Percentiles rank a stretch among this genome's conserved stretches.
Conservation (phyloP, 257 asterid species). For the Nicotiana paniculata region DNA sequence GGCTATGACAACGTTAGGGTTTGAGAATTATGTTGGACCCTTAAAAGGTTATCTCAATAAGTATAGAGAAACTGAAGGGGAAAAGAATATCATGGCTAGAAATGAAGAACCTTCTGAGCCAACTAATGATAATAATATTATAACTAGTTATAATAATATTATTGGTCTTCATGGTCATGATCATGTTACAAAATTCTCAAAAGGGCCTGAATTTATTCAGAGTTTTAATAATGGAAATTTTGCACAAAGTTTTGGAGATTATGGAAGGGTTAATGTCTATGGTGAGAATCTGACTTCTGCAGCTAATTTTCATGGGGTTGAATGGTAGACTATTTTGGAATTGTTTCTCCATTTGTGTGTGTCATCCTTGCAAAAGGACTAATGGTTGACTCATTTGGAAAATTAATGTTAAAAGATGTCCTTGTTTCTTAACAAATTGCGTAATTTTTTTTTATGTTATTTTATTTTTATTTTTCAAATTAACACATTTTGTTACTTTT, state of each 20-base stretch:
- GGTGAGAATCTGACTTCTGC: conserved; percentile 7
- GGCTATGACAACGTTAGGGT: conserved; percentile 63
- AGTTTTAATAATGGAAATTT: not conserved
- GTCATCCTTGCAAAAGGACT: too few relatives aligned
- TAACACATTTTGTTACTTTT: too few relatives aligned
- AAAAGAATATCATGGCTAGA: conserved; percentile 19
- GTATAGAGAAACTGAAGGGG: conserved; percentile 42
- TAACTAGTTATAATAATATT: not conserved
- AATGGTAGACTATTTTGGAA: conserved; percentile 15
- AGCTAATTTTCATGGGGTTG: conserved; percentile 23
- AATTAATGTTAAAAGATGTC: not conserved
- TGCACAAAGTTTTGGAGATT: not conserved
- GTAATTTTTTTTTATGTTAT: not conserved
- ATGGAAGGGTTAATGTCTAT: conserved; percentile 8
- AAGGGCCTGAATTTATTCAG: conserved; percentile 1
- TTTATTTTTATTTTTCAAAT: not conserved
- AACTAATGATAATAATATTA: too few relatives aligned
- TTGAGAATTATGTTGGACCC: conserved; percentile 38
- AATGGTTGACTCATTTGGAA: too few relatives aligned
- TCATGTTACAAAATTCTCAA: not conserved
- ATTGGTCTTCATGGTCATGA: not conserved
- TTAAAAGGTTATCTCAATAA: conserved; percentile 34
- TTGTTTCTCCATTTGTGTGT: too few relatives aligned
- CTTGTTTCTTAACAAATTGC: not conserved
- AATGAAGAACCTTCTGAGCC: conserved; percentile 12